Evolutionary conservation across 768 basidiomycete species (phyloP).

Genomic region (Tricholoma saponaceum): DNA sequence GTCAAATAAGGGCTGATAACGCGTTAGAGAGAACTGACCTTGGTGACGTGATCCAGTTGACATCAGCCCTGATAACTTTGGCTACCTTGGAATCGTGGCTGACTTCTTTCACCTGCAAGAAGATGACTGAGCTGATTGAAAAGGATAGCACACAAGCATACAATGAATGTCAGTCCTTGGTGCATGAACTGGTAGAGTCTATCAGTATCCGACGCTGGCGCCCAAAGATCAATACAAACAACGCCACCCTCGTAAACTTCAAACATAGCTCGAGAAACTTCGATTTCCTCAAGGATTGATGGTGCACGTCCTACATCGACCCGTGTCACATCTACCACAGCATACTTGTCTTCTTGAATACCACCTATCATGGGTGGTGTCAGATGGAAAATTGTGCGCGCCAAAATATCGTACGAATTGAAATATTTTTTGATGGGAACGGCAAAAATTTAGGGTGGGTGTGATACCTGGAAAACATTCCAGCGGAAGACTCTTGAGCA

Average conservation of each 20-base stretch:
- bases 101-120: constrained; percentile 64
- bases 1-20: background rate
- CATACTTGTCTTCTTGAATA: constrained; percentile 74
- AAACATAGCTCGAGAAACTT: constrained; percentile 78
- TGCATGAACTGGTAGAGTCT: constrained; percentile 67
- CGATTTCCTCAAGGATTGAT: constrained; percentile 73
- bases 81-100: constrained; percentile 76
- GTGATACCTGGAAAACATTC: constrained; percentile 58
- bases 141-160: constrained; percentile 25
- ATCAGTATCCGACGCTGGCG: background rate
- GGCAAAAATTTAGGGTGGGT: constrained; percentile 77
- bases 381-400: background rate
- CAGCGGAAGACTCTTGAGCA: background rate
- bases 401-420: constrained; percentile 47
- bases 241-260: constrained; percentile 90
- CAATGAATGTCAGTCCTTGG: constrained; percentile 79
- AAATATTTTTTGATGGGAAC: constrained; percentile 65
- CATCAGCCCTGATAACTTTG: constrained; percentile 65
- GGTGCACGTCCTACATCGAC: constrained; percentile 26
- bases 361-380: constrained; percentile 36
- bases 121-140: background rate
- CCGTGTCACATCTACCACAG: constrained; percentile 60
- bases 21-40: constrained; percentile 34
- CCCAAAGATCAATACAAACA: constrained; percentile 33
- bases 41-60: constrained; percentile 80